phyloP scores from a whole-genome alignment of 2,329 filamentous ascomycete species.

The Ophioceras dolichostomum region DNA sequence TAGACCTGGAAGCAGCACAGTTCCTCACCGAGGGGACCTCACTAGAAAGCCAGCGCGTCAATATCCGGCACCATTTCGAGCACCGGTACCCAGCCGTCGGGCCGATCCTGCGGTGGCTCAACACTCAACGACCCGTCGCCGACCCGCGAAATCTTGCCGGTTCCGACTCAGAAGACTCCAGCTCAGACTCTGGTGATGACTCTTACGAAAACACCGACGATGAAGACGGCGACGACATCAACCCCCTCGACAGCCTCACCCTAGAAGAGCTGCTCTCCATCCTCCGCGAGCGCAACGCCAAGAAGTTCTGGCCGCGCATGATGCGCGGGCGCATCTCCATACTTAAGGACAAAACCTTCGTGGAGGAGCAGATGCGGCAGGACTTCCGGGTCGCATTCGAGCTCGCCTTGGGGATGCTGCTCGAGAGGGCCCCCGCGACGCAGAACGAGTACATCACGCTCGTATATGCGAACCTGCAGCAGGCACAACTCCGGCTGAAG shows the following conservation, averaged over 20 bases:
- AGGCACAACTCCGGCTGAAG: background rate
- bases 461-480: background rate
- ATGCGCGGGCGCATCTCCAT: background rate
- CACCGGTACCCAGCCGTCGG: background rate
- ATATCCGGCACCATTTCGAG: background rate
- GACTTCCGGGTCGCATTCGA: background rate
- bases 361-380: background rate
- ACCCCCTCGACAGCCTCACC: background rate
- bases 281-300: background rate
- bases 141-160: background rate
- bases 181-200: too few relatives aligned
- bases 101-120: background rate
- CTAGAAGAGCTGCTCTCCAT: background rate
- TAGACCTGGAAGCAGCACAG: background rate
- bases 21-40: background rate
- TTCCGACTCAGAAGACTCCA: too few relatives aligned
- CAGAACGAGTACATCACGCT: background rate
- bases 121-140: background rate
- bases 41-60: background rate
- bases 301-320: constrained; percentile 1
- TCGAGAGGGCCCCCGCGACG: background rate
- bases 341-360: background rate
- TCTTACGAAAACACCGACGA: background rate
- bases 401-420: background rate
- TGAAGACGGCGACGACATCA: background rate